Evolutionary conservation across 495 filamentous ascomycete genomes (phyloP).

Genomic region (Monascus purpureus): DNA sequence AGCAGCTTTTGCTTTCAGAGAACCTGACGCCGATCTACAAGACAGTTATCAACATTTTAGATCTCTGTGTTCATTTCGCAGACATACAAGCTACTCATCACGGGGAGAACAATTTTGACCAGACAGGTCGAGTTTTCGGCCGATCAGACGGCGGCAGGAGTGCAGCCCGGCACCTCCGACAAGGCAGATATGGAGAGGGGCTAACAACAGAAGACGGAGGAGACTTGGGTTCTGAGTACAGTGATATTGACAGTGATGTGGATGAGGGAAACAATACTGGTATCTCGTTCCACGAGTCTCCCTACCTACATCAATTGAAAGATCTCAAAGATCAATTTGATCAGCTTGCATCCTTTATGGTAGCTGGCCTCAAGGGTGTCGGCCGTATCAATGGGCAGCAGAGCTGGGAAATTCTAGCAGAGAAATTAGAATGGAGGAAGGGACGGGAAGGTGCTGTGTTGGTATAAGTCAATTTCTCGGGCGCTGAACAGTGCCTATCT

Average conservation of each 20-base stretch:
- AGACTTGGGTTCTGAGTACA: constrained; percentile 9
- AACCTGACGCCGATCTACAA: constrained; percentile 51
- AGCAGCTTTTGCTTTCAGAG: constrained; percentile 50
- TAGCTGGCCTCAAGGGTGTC: constrained; percentile 30
- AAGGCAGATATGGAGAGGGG: too few relatives aligned
- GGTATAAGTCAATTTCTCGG: too few relatives aligned
- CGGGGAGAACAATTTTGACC: constrained; percentile 8
- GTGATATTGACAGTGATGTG: constrained; percentile 6
- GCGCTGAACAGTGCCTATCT: too few relatives aligned
- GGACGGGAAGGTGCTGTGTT: constrained; percentile 1
- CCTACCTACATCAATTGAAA: constrained; percentile 15
- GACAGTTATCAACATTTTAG: constrained; percentile 50
- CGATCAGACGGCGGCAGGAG: constrained; percentile 1
- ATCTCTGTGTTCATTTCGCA: constrained; percentile 37
- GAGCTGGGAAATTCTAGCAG: constrained; percentile 39
- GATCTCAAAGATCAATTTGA: constrained; percentile 28
- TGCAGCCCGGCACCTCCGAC: too few relatives aligned
- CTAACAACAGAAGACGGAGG: too few relatives aligned
- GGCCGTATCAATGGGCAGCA: constrained; percentile 31
- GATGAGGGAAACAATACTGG: constrained; percentile 6
- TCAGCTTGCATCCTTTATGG: constrained; percentile 26
- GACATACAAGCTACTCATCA: constrained; percentile 26
- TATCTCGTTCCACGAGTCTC: constrained; percentile 11
- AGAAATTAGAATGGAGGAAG: constrained; percentile 24
- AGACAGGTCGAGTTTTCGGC: constrained; percentile 4